Evolutionary conservation across 148 eudicot species (phyloP), one percentile per base, ranked within the genome.

Genomic region (Vaccinium myrtillus): DNA sequence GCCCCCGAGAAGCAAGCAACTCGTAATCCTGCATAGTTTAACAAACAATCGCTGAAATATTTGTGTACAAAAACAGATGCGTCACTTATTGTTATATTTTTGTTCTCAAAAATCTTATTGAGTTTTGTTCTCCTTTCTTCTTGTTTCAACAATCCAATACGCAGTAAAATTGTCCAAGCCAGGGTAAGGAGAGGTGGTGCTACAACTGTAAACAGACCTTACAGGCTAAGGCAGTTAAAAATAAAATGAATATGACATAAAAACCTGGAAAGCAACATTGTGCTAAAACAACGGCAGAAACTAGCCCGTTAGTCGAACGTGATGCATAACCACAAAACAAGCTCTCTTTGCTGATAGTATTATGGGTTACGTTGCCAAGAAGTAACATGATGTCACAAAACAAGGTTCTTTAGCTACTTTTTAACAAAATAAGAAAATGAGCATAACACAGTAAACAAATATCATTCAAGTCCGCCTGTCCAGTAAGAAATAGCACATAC

Each of bases 11-110:
- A 80, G 77, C 84, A 80, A 95, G 91, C 79, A 85, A 78, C 70
- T 90, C 93, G 48, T 84, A 91, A 90, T 95, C 98, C 98, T 95
- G 91, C 86, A 87, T 58, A 83, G 58, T 51, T n/a, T 27, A 70
- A 77, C 30, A 36, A 67, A 84, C 27, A n/a, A 39, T 9, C 8
- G 32, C 53, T 78, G 65, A 32, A 61, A 59, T 75, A 78, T 27
- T 30, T 11, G 13, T 36, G 30, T 69, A 84, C 32, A 27, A 1
- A 27, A 39, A 36, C 70, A 12, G 70, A 61, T 12, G 21, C 48
- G 8, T 5, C 19, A 14, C 56, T 48, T 14, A 61, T 12, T 77
- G 27, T 6, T 25, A 15, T 43, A 1, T 49, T 7, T 71, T 83
- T 58, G 13, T 51, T 83, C 18, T 81, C n/a, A 58, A 36, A 6